These are phyloP conservation scores for Sclerotinia subarctica DNA, from an alignment of 2,329 filamentous ascomycete species.

Conservation along the genomic window DNA sequence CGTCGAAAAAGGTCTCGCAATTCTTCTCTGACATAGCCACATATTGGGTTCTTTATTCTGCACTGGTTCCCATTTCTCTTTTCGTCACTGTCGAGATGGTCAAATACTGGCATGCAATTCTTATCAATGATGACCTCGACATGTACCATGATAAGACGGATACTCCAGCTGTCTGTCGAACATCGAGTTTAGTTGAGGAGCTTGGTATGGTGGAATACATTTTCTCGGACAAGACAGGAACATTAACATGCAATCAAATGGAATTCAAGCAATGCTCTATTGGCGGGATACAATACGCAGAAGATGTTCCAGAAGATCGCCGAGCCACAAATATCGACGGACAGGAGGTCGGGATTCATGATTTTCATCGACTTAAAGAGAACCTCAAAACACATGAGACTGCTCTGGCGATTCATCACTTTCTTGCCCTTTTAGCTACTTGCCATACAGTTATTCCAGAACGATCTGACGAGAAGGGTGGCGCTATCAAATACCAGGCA, in stretches of 20 bases:
- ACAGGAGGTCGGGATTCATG: conserved; percentile 66
- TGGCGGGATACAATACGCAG: conserved; percentile 88
- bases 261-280: conserved; percentile 96
- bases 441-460: conserved; percentile 99
- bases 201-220: conserved; percentile 98
- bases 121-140: conserved; percentile 96
- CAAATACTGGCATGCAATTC: conserved; percentile 96
- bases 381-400: conserved; percentile 58
- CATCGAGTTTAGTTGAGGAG: conserved; percentile 94
- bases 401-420: conserved; percentile 71
- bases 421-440: conserved; percentile 79
- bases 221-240: conserved; percentile 97
- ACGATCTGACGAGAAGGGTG: conserved; percentile 70
- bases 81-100: conserved; percentile 98
- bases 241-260: conserved; percentile 97
- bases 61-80: conserved; percentile 92
- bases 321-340: conserved; percentile 76
- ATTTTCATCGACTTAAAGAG: conserved; percentile 61
- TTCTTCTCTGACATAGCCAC: conserved; percentile 96
- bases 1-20: conserved; percentile 59
- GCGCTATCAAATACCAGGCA: conserved; percentile 92
- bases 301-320: conserved; percentile 87
- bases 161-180: conserved; percentile 92
- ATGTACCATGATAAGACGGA: conserved; percentile 97
- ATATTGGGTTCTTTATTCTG: conserved; percentile 97